phyloP scores from a whole-genome alignment of 2,329 filamentous ascomycete species.

The Tolypocladium inflatum region DNA sequence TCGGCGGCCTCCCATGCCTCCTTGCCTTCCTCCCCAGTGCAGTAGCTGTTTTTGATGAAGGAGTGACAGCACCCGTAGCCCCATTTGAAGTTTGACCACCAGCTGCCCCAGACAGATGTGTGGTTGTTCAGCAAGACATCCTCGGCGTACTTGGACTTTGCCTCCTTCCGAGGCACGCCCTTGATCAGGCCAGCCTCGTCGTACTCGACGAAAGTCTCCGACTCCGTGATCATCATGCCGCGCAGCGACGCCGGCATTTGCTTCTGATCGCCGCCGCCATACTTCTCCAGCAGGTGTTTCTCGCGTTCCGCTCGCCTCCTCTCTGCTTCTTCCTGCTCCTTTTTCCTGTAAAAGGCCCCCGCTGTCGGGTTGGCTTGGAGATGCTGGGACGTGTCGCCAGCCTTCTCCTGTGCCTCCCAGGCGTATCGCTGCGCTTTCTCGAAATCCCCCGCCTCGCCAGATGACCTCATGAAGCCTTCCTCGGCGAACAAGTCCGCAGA shows the following conservation, averaged over 20 bases:
- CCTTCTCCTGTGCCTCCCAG: constrained; percentile 87
- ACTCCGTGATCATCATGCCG: constrained; percentile 63
- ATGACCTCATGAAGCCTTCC: constrained; percentile 81
- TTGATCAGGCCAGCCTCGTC: constrained; percentile 86
- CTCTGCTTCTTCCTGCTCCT: constrained; percentile 65
- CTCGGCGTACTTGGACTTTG: constrained; percentile 86
- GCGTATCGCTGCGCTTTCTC: constrained; percentile 83
- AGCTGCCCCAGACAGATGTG: constrained; percentile 87
- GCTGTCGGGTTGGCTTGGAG: constrained; percentile 94
- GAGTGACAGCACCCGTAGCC: constrained; percentile 95
- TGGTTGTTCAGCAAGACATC: constrained; percentile 88
- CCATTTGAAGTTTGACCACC: constrained; percentile 95
- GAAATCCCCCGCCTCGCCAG: constrained; percentile 88
- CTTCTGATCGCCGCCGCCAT: constrained; percentile 58
- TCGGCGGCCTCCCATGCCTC: constrained; percentile 71
- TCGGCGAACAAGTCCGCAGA: constrained; percentile 80
- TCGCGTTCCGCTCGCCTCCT: constrained; percentile 57
- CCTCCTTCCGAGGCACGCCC: constrained; percentile 65
- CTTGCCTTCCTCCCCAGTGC: constrained; percentile 84
- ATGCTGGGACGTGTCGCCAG: constrained; percentile 71
- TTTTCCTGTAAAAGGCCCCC: constrained; percentile 74
- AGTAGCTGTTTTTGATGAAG: constrained; percentile 91
- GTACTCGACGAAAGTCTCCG: constrained; percentile 86
- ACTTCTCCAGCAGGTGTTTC: constrained; percentile 69
- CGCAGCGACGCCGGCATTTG: constrained; percentile 51